Base-by-base conservation (phyloP, 441 rosid species). In the Gossypium laxum region DNA sequence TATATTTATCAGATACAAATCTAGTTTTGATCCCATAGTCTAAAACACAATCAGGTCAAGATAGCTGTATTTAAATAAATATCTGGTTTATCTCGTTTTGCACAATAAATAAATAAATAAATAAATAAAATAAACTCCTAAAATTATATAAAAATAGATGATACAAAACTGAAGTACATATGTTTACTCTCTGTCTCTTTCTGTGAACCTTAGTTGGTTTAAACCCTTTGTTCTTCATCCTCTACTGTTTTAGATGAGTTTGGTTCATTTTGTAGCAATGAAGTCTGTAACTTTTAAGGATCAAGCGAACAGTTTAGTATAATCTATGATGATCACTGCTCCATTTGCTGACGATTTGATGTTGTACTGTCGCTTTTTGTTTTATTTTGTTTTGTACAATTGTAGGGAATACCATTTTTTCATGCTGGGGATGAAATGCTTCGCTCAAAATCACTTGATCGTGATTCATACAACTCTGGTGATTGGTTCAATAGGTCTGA, bases 381-480 rank as follows among this genome's bases (percentile, higher is more conserved):
- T 57, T 18, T 0, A 4, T 21, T 64, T 24, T 43, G 17, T 43
- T 19, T 2, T 45, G 19, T 67, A 26, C 17, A 26, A 24, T 66
- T 66, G 22, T 74, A 91, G 98, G 99, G 98, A 76, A 86, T 94
- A 69, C 99, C 99, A 15, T 94, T 94, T 80, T 94, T 94, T 78
- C 99, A 94, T 64, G 82, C 90, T 52, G 97, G 99, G 72, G 99
- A 94, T 72, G 99, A 94, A 85, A 80, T 92, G 82, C 83, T 94
- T 70, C 94, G 99, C 78, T 94, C 98, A 61, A 92, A 94, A 79
- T 94, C 96, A 58, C 90, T 94, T 78, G 99, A 94, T 76, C 96
- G 97, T 30, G 99, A 94, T 86, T 94, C 99, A n/a, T 90, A 94
- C 89, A 88, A 94, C 74, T 94, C 99, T 24, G 99, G 97, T 73